These are phyloP conservation scores for Globisporangium nodosum DNA, from an alignment of 352 stramenopile species.

Conservation along the genomic window DNA sequence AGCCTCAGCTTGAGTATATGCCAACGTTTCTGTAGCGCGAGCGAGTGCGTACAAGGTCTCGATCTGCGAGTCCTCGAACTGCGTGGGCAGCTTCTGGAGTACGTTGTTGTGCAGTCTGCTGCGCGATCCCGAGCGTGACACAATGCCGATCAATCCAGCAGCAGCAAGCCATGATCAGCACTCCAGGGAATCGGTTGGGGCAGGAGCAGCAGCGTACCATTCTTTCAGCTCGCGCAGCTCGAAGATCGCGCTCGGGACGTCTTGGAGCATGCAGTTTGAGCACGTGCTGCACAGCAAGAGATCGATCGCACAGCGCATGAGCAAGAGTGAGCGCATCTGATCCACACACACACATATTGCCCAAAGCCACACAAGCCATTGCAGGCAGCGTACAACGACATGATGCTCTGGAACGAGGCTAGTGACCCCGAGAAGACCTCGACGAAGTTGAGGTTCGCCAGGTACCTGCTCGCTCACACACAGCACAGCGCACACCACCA, in stretches of 20 bases:
- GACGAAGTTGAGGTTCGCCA: conserved; percentile 16
- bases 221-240: conserved; percentile 18
- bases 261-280: conserved; percentile 28
- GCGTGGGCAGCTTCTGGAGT: conserved; percentile 23
- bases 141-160: not conserved
- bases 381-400: conserved; percentile 9
- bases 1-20: not conserved
- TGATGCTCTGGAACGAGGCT: conserved; percentile 15
- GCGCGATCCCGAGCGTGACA: not conserved
- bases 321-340: not conserved
- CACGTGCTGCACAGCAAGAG: conserved; percentile 19
- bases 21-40: not conserved
- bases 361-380: not conserved
- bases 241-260: conserved; percentile 27
- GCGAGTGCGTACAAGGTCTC: conserved; percentile 24
- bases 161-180: not conserved
- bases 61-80: conserved; percentile 27
- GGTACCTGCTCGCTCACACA: conserved; percentile 4
- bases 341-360: not conserved
- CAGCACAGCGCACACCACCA: not conserved
- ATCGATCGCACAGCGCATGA: not conserved
- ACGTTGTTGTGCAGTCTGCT: conserved; percentile 18
- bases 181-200: too few species aligned
- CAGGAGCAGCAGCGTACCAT: conserved; percentile 16
- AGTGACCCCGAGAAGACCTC: conserved; percentile 14